Percentiles rank a stretch among this genome's conserved stretches.
These are phyloP conservation scores for Podaxis sp. DNA, from an alignment of 768 basidiomycete genomes.

Conservation along the genomic window DNA sequence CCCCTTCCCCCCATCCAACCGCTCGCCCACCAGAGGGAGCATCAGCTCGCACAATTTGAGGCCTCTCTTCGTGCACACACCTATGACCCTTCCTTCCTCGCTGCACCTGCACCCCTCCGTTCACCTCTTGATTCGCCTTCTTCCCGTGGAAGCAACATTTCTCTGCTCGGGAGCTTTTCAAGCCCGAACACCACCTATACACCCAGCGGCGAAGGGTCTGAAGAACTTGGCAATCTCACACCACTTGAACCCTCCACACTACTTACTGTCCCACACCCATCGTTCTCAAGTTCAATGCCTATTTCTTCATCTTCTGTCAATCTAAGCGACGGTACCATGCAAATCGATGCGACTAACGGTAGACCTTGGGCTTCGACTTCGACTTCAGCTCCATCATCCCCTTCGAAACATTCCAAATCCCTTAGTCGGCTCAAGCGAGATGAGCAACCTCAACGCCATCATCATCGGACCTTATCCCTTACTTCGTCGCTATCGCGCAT, in stretches of 20 bases:
- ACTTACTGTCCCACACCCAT: conserved; percentile 19
- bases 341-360: neutral
- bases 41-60: conserved; percentile 39
- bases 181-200: conserved; percentile 13
- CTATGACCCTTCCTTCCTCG: conserved; percentile 16
- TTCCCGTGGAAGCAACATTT: conserved; percentile 27
- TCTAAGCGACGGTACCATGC: conserved; percentile 11
- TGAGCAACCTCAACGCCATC: conserved; percentile 14
- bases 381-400: conserved; percentile 6
- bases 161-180: conserved; percentile 22
- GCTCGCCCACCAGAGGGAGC: conserved; percentile 57
- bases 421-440: conserved; percentile 12
- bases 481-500: conserved; percentile 20
- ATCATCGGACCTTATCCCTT: conserved; percentile 4
- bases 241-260: conserved; percentile 9
- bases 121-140: conserved; percentile 11
- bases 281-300: conserved; percentile 23
- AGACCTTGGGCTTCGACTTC: neutral
- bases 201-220: conserved; percentile 2
- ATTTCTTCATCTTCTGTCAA: conserved; percentile 25
- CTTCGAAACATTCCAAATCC: conserved; percentile 11
- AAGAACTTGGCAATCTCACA: conserved; percentile 13
- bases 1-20: conserved; percentile 66
- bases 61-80: conserved; percentile 15
- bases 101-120: conserved; percentile 17